Base-by-base conservation (phyloP, 1,284 basidiomycete species). In the Moesziomyces sp. region DNA sequence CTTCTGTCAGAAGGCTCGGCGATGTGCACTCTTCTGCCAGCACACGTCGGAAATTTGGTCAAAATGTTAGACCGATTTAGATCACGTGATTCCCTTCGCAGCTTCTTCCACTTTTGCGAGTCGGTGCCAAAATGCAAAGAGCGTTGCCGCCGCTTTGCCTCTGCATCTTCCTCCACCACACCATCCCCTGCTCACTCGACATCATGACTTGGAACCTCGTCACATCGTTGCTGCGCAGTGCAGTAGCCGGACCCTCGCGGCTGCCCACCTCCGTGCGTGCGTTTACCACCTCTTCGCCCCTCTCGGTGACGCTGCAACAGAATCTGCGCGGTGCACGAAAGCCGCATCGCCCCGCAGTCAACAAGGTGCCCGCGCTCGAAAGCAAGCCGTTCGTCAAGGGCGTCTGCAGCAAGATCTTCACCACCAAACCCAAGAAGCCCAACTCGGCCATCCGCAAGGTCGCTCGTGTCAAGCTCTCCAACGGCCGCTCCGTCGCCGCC, bases 391-490 rank as follows among this genome's bases (percentile, higher is more conserved):
- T 83, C 62, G 81, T 83, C 44, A 83, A 83, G 58, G 82, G 82
- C 40, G 82, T 83, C 3, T 83, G 82, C 69, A 71, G 74, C 52
- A 78, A 78, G 44, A 79, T 84, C 59, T 84, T 82, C 52, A 84
- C 82, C 38, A 80, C 80, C 35, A 94, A 92, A 83, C 97, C 97
- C 24, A 97, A 95, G 87, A 99, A 99, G 85, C 97, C 97, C 74
- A 99, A 99, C 86, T 99, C 96, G 45, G 95, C 95, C 46, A 94
- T 97, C 82, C 92, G 97, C 70, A 99, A 98, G 86, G 93, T 98
- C 64, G 94, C 94, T 45, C 89, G 93, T 83, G 91, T 99, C 76
- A 96, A 96, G 87, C 87, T 99, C 52, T 89, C 91, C 35, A 96
- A 92, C 35, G 97, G 97, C 52, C 91, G 93, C 84, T 91, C 90